Conservation (phyloP, 768 basidiomycete genomes). For the Lyophyllum semitale region DNA sequence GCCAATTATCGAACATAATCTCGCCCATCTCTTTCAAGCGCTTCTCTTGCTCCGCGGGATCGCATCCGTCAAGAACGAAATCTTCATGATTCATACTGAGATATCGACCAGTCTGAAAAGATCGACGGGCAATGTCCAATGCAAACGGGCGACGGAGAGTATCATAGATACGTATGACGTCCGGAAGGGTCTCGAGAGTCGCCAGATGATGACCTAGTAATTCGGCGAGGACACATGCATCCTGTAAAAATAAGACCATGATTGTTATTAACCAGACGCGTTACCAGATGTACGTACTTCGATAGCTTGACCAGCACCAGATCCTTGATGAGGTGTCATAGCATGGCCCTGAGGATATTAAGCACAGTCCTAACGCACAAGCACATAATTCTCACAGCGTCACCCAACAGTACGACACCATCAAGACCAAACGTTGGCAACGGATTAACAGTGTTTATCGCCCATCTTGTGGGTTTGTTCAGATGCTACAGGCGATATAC, state of each 20-base stretch:
- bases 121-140: slow-evolving; percentile 22
- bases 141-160: slow-evolving; percentile 38
- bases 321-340: slow-evolving; percentile 47
- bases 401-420: slow-evolving; percentile 47
- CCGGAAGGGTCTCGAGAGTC: slow-evolving; percentile 18
- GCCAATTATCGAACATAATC: slow-evolving; percentile 36
- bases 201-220: slow-evolving; percentile 21
- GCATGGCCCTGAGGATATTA: slow-evolving; percentile 36
- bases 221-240: slow-evolving; percentile 36
- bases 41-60: slow-evolving; percentile 14
- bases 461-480: slow-evolving; percentile 36
- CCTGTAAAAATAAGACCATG: slow-evolving; percentile 25
- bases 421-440: slow-evolving; percentile 39
- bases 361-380: background rate
- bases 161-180: slow-evolving; percentile 32
- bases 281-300: slow-evolving; percentile 28
- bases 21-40: slow-evolving; percentile 27
- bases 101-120: slow-evolving; percentile 17
- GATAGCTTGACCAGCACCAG: slow-evolving; percentile 49
- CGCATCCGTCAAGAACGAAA: slow-evolving; percentile 19
- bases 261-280: background rate
- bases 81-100: slow-evolving; percentile 20
- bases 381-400: slow-evolving; percentile 35
- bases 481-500: slow-evolving; percentile 1
- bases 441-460: slow-evolving; percentile 40